Conservation (phyloP, 2,329 filamentous ascomycete genomes). For the Hymenoscyphus albidus region DNA sequence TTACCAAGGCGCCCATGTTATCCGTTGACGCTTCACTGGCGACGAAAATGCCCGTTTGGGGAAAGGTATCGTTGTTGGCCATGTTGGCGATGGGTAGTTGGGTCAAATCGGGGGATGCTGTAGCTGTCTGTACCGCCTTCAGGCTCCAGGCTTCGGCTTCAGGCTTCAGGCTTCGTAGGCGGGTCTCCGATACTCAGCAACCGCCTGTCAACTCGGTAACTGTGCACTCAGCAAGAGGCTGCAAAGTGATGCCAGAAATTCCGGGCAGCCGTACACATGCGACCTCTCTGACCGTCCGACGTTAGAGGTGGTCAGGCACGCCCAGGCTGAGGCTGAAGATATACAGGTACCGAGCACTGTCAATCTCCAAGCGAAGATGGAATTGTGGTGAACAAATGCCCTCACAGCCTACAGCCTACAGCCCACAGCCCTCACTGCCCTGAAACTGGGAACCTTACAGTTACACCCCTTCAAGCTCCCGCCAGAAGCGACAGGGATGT, state of each 20-base stretch:
- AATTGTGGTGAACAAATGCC: too few relatives aligned
- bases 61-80: conserved; percentile 30
- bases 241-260: conserved; percentile 22
- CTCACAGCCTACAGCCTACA: too few relatives aligned
- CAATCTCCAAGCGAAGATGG: neutral
- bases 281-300: neutral
- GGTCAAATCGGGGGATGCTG: conserved; percentile 10
- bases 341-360: conserved; percentile 10
- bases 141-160: too few relatives aligned
- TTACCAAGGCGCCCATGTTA: conserved; percentile 57
- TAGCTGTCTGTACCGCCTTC: neutral
- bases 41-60: conserved; percentile 47
- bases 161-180: conserved; percentile 8
- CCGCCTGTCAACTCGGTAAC: conserved; percentile 13
- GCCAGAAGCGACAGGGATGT: too few relatives aligned
- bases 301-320: conserved; percentile 9
- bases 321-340: conserved; percentile 10
- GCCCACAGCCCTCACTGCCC: too few relatives aligned
- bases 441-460: too few relatives aligned
- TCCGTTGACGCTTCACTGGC: conserved; percentile 40
- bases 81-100: conserved; percentile 21
- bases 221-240: conserved; percentile 20
- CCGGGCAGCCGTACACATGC: conserved; percentile 17
- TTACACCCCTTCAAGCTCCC: too few relatives aligned
- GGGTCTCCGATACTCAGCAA: conserved; percentile 14